Base-by-base conservation (phyloP, 2,329 filamentous ascomycete genomes). In the Pseudofabraea citricarpa region DNA sequence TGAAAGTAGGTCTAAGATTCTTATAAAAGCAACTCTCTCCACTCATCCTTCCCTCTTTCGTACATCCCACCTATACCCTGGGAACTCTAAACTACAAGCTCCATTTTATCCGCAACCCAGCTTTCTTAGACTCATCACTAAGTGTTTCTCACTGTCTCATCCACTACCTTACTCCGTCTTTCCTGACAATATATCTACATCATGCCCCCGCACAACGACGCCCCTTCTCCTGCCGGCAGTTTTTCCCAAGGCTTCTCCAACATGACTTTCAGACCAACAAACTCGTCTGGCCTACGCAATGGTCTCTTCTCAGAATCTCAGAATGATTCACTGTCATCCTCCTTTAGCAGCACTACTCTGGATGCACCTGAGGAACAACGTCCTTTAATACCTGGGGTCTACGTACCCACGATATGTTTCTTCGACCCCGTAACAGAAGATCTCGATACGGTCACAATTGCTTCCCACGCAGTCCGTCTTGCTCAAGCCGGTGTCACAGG, bases 381-480 rank as follows among this genome's bases (percentile, higher is more conserved):
- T 6, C 62, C 65, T 21, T 61, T 76, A 26, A 47, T 62, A 21
- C 70, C 69, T 6, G 81, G 81, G 40, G 75, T 88, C 53, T 88
- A 88, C 58, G 83, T 86, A 37, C 85, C 85, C 20, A 87, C 84
- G 15, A 73, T 86, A 56, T 83, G 82, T 62, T 88, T 89, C 69
- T 89, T 89, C 62, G 70, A 84, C 43, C 64, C 71, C 2, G 71
- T 69, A 18, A 75, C 73, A 1, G 85, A 89, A 61, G 78, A 87
- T 43, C 66, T 89, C 43, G 85, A 89, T 57, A 70, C 75, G 10
- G 64, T 69, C 26, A 77, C 79, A 29, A 81, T 61, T 46, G 56
- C 52, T 19, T 49, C 36, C 15, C 60, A 62, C 47, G 78, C 77
- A 26, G 70, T 79, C 23, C 74, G 75, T 54, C 72, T 85, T 13